Percentiles rank a stretch among this genome's conserved stretches.
phyloP scores from a whole-genome alignment of 2,329 filamentous ascomycete genomes.

The Alternaria ethzedia region DNA sequence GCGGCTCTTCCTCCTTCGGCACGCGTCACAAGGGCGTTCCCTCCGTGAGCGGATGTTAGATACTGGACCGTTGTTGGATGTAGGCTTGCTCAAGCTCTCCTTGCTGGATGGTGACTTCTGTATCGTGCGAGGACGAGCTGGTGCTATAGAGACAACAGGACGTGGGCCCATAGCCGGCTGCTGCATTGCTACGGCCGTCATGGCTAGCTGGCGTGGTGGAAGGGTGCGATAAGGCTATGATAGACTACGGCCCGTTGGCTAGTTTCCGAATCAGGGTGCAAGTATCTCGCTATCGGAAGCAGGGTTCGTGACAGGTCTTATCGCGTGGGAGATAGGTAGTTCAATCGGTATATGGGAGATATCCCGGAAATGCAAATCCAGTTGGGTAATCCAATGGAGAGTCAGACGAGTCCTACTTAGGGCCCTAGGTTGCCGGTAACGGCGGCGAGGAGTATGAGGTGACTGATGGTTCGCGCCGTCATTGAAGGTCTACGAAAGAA shows the following conservation, averaged over 20 bases:
- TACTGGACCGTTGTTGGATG: slow-evolving; percentile 41
- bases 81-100: slow-evolving; percentile 51
- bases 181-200: slow-evolving; percentile 54
- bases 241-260: slow-evolving; percentile 41
- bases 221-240: slow-evolving; percentile 31
- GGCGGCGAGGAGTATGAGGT: slow-evolving; percentile 51
- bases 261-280: slow-evolving; percentile 30
- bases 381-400: slow-evolving; percentile 24
- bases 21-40: slow-evolving; percentile 66
- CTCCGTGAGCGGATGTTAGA: slow-evolving; percentile 50
- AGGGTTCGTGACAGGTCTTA: slow-evolving; percentile 38
- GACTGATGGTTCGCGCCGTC: slow-evolving; percentile 51
- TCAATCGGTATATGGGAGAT: slow-evolving; percentile 23
- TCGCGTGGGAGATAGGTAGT: slow-evolving; percentile 43
- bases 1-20: slow-evolving; percentile 73
- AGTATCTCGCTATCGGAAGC: slow-evolving; percentile 19
- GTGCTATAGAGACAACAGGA: slow-evolving; percentile 52
- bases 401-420: slow-evolving; percentile 20
- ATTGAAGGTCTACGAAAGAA: slow-evolving; percentile 44
- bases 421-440: slow-evolving; percentile 48
- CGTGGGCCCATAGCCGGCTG: slow-evolving; percentile 46
- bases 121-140: slow-evolving; percentile 52
- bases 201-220: slow-evolving; percentile 34
- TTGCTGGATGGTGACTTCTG: slow-evolving; percentile 51
- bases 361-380: slow-evolving; percentile 31